Percentiles rank a stretch among this genome's conserved stretches.
Conservation (phyloP, 768 basidiomycete species). For the Boletus sp. region DNA sequence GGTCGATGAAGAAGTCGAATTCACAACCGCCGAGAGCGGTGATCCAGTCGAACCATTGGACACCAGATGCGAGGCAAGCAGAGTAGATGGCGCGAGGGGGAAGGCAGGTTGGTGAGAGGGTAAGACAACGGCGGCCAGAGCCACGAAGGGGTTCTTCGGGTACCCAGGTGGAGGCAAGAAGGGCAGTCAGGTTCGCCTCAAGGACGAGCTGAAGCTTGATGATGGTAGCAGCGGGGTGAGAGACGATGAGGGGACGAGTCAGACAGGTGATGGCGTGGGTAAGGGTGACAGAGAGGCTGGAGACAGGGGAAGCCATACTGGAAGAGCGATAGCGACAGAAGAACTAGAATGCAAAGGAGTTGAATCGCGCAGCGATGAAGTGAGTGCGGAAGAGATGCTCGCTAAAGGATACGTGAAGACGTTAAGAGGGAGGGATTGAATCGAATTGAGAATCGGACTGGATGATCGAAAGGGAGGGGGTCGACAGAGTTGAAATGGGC, state of each 20-base stretch:
- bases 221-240: conserved; percentile 59
- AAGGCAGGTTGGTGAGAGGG: conserved; percentile 62
- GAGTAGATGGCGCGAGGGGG: conserved; percentile 71
- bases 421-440: conserved; percentile 16
- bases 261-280: conserved; percentile 73
- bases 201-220: conserved; percentile 69
- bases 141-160: conserved; percentile 61
- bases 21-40: conserved; percentile 60
- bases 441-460: conserved; percentile 27
- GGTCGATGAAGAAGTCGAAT: conserved; percentile 80
- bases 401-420: conserved; percentile 27
- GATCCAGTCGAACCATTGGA: conserved; percentile 85
- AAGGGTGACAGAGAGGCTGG: conserved; percentile 62
- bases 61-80: conserved; percentile 63
- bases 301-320: conserved; percentile 35
- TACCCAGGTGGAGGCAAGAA: conserved; percentile 66
- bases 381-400: conserved; percentile 22
- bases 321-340: conserved; percentile 4
- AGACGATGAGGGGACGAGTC: conserved; percentile 57
- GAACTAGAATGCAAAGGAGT: conserved; percentile 20
- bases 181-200: conserved; percentile 67
- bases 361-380: conserved; percentile 33
- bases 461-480: conserved; percentile 17
- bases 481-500: neutral
- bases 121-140: conserved; percentile 70